Evolutionary conservation across 2,329 filamentous ascomycete species (phyloP), one percentile per base, ranked within the genome.

Genomic region (Exophiala sp.): DNA sequence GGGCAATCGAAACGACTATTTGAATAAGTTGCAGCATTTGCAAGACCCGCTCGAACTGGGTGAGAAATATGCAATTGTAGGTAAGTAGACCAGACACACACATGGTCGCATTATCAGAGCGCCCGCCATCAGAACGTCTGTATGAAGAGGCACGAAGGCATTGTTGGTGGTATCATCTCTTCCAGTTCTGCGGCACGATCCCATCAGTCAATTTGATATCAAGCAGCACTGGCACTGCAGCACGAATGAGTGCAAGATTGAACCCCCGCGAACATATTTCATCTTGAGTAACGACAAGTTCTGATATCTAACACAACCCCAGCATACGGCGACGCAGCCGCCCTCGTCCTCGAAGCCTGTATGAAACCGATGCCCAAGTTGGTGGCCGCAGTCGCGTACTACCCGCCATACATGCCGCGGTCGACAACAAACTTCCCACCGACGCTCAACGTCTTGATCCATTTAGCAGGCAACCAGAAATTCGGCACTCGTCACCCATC

Each of bases 301-400:
- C 3, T 41, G 24, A 2, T 13, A 18, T n/a, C 38, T 23, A 23
- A 24, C 13, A n/a, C 24, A 29, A 30, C 22, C 39, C 34, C 55
- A 82, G 81, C 81, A 14, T 83, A 78, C 58, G 81, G 79, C 8
- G 74, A 80, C 44, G 80, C 81, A 7, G 81, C 80, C n/a, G 66
- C 76, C 11, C 67, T 77, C 27, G 79, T 77, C 41, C 72, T 84
- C 37, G 76, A 82, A 46, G 73, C 77, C 10, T 80, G 76, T 53
- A 72, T 73, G 21, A 77, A 78, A 57, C 75, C 79, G 2, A 74
- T 71, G 45, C 74, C 78, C 29, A 75, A 77, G 47, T 73, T 84
- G 10, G 76, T 74, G 53, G 78, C 77, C 0, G 68, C 84, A 2
- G 69, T 83, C 19, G 80, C 79, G 14, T 84, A 83, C 68, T 84